Base-by-base conservation (phyloP, 2,329 filamentous ascomycete species). In the Diplodia sapinea region DNA sequence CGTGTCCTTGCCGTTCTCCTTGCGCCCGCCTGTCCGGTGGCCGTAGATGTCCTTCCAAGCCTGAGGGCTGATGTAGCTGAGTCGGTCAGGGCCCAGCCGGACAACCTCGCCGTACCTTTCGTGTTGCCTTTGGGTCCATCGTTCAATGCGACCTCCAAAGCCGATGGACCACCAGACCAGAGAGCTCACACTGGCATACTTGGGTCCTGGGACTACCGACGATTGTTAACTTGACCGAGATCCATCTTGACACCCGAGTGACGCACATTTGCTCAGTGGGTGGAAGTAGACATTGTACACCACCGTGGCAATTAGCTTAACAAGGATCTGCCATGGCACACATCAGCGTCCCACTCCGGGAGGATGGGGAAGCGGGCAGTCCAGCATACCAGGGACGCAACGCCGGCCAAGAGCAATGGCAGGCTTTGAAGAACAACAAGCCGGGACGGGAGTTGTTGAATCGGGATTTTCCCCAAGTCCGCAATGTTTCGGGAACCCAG, bases 211-310 rank as follows among this genome's bases (percentile, higher is more conserved):
- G 31, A 79, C 59, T 63, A 17, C 15, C 2, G 38, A 3, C 11
- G 11, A 4, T 40, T 3, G 9, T 29, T 1, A 55, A 20, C 17
- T n/a, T 12, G 31, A 36, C 11, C 4, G 9, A 38, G 6, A 56
- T 38, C 33, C 20, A 20, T 11, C 11, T 56, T 12, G 8, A 36
- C 33, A 13, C 20, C 7, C n/a, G 36, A 13, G 3, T 2, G 1
- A 51, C 47, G 52, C 29, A 63, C 59, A 80, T 49, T 79, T 78
- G 23, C 74, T 71, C 0, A 83, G 74, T 4, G 82, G 81, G 38
- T 82, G 79, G 66, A 83, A 79, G 69, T 75, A 82, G n/a, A 79
- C 69, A 66, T 77, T 78, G 71, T 82, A 80, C 33, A 80, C 68
- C 7, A 31, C 59, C 29, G 59, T 63, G 12, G 59, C 43, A 31